phyloP scores from a whole-genome alignment of 1,139 yeast genomes.

The Geotrichum candidum region DNA sequence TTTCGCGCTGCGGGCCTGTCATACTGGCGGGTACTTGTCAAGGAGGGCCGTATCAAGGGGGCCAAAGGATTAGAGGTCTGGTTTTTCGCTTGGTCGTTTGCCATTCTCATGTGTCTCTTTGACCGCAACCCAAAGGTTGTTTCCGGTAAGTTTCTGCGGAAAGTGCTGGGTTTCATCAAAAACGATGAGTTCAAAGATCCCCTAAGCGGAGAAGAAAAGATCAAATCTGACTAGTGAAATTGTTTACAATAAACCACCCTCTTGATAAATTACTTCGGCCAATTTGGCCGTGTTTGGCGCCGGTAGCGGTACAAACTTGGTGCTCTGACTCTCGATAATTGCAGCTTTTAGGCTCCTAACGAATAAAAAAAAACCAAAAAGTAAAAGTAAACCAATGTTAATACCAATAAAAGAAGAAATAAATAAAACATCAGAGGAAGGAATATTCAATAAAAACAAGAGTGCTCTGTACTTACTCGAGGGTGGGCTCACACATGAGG shows the following conservation, averaged over 20 bases:
- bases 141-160: slow-evolving; percentile 32
- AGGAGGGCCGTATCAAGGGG: slow-evolving; percentile 26
- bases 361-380: neutral
- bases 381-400: neutral
- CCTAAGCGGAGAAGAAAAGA: slow-evolving; percentile 5
- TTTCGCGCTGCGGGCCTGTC: slow-evolving; percentile 36
- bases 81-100: slow-evolving; percentile 34
- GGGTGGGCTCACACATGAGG: slow-evolving; percentile 22
- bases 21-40: slow-evolving; percentile 34
- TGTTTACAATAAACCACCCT: slow-evolving; percentile 22
- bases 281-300: slow-evolving; percentile 23
- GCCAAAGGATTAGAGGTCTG: slow-evolving; percentile 32
- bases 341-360: slow-evolving; percentile 17
- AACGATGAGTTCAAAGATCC: slow-evolving; percentile 30
- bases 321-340: slow-evolving; percentile 14
- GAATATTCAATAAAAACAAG: neutral
- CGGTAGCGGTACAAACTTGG: slow-evolving; percentile 22
- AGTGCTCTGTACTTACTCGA: neutral
- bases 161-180: slow-evolving; percentile 33
- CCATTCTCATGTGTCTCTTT: slow-evolving; percentile 33
- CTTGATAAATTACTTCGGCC: slow-evolving; percentile 24
- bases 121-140: slow-evolving; percentile 35
- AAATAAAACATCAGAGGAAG: neutral
- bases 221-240: neutral
- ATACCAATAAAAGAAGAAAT: neutral